phyloP scores from a whole-genome alignment of 352 stramenopile genomes.

The Globisporangium cystogenes region DNA sequence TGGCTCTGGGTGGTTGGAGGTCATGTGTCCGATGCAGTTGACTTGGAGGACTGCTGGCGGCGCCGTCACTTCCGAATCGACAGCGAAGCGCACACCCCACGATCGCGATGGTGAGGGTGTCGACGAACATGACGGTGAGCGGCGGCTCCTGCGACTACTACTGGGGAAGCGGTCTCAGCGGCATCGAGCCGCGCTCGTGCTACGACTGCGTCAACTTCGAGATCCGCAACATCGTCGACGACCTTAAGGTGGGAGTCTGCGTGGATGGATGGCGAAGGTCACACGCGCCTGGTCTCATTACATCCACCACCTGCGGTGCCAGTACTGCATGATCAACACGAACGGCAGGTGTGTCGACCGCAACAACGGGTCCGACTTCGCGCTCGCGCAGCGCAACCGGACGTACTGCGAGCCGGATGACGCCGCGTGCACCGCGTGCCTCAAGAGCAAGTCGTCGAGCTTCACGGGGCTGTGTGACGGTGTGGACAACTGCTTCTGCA shows the following conservation, averaged over 20 bases:
- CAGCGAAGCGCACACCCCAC: no score
- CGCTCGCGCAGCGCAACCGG: not conserved
- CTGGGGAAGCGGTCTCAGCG: not conserved
- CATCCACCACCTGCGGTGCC: not conserved
- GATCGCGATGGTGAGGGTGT: no score
- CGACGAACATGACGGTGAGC: not conserved
- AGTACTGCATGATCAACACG: conserved; percentile 4
- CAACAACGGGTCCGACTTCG: not conserved
- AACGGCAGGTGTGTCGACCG: conserved; percentile 1
- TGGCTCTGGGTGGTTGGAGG: no score
- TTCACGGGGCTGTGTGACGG: not conserved
- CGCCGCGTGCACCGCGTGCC: not conserved
- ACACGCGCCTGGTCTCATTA: not conserved
- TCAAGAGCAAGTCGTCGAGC: not conserved
- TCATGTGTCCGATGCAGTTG: no score
- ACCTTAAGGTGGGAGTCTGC: conserved; percentile 6
- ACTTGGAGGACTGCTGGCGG: no score
- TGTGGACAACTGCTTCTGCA: conserved; percentile 1
- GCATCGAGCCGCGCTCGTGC: conserved; percentile 21
- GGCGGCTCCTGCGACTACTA: not conserved
- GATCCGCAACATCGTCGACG: conserved; percentile 7
- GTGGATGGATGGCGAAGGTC: not conserved
- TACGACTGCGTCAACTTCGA: conserved; percentile 33
- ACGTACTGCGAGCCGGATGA: not conserved
- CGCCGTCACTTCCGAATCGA: no score